Evolutionary conservation across 139 green algal species (phyloP).

Genomic region (Diplosphaera chodatii): DNA sequence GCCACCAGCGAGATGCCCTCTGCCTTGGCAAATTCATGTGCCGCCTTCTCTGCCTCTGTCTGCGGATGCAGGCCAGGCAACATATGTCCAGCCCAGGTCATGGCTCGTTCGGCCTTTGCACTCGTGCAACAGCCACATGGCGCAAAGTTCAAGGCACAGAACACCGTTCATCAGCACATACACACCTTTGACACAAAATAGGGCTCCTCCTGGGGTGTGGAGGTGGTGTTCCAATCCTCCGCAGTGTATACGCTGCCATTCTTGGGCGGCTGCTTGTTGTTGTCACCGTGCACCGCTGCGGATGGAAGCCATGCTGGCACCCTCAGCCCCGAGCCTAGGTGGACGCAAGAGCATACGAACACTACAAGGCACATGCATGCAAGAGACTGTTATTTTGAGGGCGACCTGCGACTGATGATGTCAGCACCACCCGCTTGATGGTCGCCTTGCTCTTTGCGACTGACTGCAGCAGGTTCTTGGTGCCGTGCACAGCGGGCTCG

Average conservation of each 20-base stretch:
- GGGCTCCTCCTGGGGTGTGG: constrained; percentile 33
- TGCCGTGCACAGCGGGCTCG: constrained; percentile 55
- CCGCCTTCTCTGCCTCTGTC: constrained; percentile 48
- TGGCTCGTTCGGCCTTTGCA: too few species aligned
- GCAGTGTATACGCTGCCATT: constrained; percentile 46
- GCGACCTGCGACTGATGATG: constrained; percentile 51
- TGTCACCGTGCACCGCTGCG: background rate
- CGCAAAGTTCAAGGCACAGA: too few species aligned
- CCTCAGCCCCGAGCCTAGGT: too few species aligned
- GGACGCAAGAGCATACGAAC: too few species aligned
- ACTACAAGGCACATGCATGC: too few species aligned
- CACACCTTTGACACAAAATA: constrained; percentile 27
- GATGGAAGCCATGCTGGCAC: too few species aligned
- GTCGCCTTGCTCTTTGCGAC: constrained; percentile 33
- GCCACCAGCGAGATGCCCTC: constrained; percentile 56
- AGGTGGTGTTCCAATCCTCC: constrained; percentile 70
- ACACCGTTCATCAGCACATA: too few species aligned
- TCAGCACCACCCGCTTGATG: constrained; percentile 57
- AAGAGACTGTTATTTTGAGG: too few species aligned
- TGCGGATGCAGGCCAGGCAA: background rate
- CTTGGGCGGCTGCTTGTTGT: constrained; percentile 30
- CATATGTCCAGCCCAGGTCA: too few species aligned
- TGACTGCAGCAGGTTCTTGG: constrained; percentile 47
- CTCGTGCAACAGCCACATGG: too few species aligned
- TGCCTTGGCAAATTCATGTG: constrained; percentile 47